Base-by-base conservation (phyloP, 345 rosid species). In the Schrenkiella parvula region DNA sequence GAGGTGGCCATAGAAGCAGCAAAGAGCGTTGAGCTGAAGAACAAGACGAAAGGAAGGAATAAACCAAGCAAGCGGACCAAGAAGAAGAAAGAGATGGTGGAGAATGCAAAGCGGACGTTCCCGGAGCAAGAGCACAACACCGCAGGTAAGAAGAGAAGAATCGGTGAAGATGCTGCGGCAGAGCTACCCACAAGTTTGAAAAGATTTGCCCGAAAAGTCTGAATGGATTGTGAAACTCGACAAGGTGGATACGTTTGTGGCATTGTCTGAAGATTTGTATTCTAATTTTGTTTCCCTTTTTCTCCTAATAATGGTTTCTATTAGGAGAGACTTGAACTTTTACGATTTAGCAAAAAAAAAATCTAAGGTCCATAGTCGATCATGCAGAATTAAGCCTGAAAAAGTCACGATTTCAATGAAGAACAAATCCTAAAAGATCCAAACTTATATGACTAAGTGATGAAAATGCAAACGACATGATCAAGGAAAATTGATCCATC, bases 11-110 rank as follows among this genome's bases (percentile, higher is more conserved):
- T 85, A 13, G 88, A 82, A 38, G 84, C 82, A 8, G 93, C 68
- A 4, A 89, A 88, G 82, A 84, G 68, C 18, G 56, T 53, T 4
- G 66, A 66, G 4, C 1, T 85, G 56, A 91, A 88, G 83, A 91
- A 85, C 54, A 91, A 93, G 73, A 89, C 97, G 0, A 91, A 91
- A 76, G 97, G 97, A 6, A 88, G 90, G 85, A 88, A 66, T 70
- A 93, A 88, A 57, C 90, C 93, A 0, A 89, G 96, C 51, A 93
- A 86, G 81, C 71, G 26, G 63, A 76, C 81, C 0, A 88, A 79
- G 84, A 91, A 89, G 87, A 85, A 72, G 66, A 82, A 84, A 75
- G 93, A 88, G 46, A 13, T 79, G 46, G 75, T 88, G 9, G 80
- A 62, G 23, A 84, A 44, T 9, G 85, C 82, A 1, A 93, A 91